Evolutionary conservation across 1,139 yeast species (phyloP), one percentile per base, ranked within the genome.

Genomic region (Lodderomyces jiufengensis): DNA sequence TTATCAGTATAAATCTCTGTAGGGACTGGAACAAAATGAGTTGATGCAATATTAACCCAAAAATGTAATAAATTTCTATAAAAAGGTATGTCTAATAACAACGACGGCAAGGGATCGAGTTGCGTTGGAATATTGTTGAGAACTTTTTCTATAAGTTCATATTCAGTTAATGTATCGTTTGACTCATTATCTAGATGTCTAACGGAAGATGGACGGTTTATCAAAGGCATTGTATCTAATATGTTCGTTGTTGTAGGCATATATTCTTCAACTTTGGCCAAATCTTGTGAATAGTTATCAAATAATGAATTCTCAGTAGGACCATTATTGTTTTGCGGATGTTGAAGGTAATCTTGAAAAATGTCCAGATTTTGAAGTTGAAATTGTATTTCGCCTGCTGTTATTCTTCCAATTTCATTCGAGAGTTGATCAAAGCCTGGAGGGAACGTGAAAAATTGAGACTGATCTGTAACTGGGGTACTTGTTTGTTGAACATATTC

Each of bases 11-110:
- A 80, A 3, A 72, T 50, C 12, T 63, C 56, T 2, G 75, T 64
- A 5, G 88, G 87, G 0, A 86, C 82, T 0, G 94, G 92, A 5
- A 82, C 87, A 25, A 84, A 61, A 28, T 73, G 64, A 30, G 70
- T 69, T 1, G 88, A 75, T 0, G 86, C 84, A 9, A 78, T 76
- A 37, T 76, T 66, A 11, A 80, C 61, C 67, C 77, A 84, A 47
- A 79, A 80, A 44, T 78, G 78, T 60, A 84, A 77, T 15, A 80
- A 61, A 38, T 74, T 74, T 27, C 78, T 60, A 50, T 79, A 78
- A 44, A 68, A 71, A 1, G 85, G 83, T 3, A 78, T 81, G 38
- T 72, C 71, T 9, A 75, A 55, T 21, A 81, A 57, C 9, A 78
- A 53, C 39, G 78, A 80, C 0, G 88, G 87, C 13, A 79, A 55